Evolutionary conservation across 176 grass and related monocot genomes (phyloP).

Genomic region (Olyra latifolia): DNA sequence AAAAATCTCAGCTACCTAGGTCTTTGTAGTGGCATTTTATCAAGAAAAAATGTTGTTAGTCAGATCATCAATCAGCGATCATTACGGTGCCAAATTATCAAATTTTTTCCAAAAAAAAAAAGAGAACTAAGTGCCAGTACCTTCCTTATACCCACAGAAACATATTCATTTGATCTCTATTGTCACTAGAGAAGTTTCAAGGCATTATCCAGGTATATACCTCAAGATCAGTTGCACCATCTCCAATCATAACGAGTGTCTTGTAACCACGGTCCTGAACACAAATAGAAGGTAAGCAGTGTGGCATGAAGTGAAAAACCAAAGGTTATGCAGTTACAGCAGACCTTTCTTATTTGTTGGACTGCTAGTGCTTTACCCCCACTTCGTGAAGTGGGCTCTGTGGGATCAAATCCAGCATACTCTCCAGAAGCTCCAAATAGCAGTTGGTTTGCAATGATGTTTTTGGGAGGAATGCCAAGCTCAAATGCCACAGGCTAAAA

Average conservation of each 20-base stretch:
- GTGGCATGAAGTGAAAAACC: neutral
- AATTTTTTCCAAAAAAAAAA: neutral
- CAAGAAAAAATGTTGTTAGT: too few relatives aligned
- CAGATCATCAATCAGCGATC: too few relatives aligned
- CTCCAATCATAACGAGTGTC: constrained; percentile 83
- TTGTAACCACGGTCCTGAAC: constrained; percentile 41
- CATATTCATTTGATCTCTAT: neutral
- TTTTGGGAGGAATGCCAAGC: constrained; percentile 80
- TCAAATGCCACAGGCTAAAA: constrained; percentile 76
- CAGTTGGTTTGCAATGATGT: constrained; percentile 90
- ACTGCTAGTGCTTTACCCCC: constrained; percentile 90
- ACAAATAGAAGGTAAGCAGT: constrained; percentile 33
- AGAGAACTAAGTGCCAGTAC: neutral
- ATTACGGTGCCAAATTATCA: too few relatives aligned
- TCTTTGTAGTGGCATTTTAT: too few relatives aligned
- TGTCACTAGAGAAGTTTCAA: neutral
- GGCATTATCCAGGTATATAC: constrained; percentile 27
- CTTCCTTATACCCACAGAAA: neutral
- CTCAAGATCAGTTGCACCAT: constrained; percentile 93
- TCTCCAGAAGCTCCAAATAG: constrained; percentile 73
- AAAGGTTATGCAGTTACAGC: constrained; percentile 5
- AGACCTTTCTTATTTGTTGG: constrained; percentile 83
- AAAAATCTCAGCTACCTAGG: too few relatives aligned
- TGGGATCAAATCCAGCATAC: constrained; percentile 79
- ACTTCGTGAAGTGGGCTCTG: constrained; percentile 86